Base-by-base conservation (phyloP, 495 filamentous ascomycete species). In the Lineolata rhizophorae region DNA sequence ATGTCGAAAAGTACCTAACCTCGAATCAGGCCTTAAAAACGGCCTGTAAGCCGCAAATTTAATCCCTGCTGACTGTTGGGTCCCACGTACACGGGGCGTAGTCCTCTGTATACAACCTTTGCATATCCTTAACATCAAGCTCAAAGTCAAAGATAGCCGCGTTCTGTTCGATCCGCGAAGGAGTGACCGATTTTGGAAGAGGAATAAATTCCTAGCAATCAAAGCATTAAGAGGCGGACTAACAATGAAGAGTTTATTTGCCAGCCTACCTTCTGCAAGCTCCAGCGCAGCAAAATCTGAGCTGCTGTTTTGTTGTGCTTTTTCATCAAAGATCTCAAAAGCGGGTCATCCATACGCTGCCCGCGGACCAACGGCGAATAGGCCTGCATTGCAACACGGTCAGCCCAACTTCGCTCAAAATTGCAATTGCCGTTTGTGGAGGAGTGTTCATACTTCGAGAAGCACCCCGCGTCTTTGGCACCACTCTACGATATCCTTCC, bases 251-350 rank as follows among this genome's bases (percentile, higher is more conserved):
- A 28, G 10, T n/a, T 21, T 12, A 35, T 4, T 6, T 24, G n/a
- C 27, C 15, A 13, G 32, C 36, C n/a, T 35, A 69, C 66, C 61
- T 64, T 85, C 47, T 92, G 79, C 51, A 93, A 53, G 46, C 77
- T 83, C 83, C 84, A 94, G 30, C 79, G 60, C 6, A 94, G 31
- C 38, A 94, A 48, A 5, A 93, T 58, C 57, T 94, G 84, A 2
- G 77, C 74, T 30, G 68, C 57, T 5, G 65, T 72, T 60, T 77
- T 84, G 5, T 58, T 58, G 39, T 84, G 58, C 53, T 82, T 80
- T 53, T 69, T 56, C 1, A 63, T 61, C 36, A 90, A 41, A 16
- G 53, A 51, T 37, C 61, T 48, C 31, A 87, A 45, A 3, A 62
- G 44, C 10, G 63, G 62, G 37, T 87, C 79, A 6, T 76, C 60